These are phyloP conservation scores for Mucor irregularis DNA, from an alignment of 371 early-diverging fungal species.

Conservation along the genomic window DNA sequence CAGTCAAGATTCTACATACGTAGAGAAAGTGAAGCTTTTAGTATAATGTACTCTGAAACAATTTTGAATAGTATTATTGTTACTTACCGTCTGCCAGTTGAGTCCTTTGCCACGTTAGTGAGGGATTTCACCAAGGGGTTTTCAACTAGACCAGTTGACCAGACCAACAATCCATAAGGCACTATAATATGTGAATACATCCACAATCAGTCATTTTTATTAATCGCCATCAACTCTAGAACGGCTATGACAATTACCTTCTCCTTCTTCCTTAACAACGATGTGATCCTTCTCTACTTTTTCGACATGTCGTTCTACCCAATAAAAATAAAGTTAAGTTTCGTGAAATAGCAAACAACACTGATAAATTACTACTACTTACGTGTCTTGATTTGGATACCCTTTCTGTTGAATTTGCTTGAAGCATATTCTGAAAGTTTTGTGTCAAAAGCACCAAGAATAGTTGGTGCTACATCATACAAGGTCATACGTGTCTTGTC, in stretches of 20 bases:
- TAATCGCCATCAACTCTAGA: too few species aligned
- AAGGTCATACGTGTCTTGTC: conserved; percentile 66
- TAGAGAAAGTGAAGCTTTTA: too few species aligned
- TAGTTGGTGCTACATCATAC: conserved; percentile 73
- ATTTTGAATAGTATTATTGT: not conserved
- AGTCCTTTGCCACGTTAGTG: conserved; percentile 40
- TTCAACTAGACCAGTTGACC: conserved; percentile 75
- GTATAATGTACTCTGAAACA: not conserved
- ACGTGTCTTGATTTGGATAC: conserved; percentile 66
- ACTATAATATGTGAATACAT: too few species aligned
- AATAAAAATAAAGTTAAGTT: too few species aligned
- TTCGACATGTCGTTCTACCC: conserved; percentile 46
- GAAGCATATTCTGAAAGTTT: conserved; percentile 69
- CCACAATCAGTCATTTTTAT: too few species aligned
- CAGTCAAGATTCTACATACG: conserved; percentile 69
- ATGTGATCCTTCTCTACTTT: conserved; percentile 51
- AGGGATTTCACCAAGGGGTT: conserved; percentile 60
- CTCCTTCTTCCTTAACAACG: conserved; percentile 50
- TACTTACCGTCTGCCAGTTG: conserved; percentile 26
- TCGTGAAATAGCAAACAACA: too few species aligned
- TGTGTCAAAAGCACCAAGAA: conserved; percentile 74
- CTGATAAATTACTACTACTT: too few species aligned
- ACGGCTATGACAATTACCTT: too few species aligned
- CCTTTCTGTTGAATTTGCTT: conserved; percentile 64
- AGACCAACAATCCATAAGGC: conserved; percentile 66